phyloP scores from a whole-genome alignment of 2,329 filamentous ascomycete species.

The Hypoxylon sp. region DNA sequence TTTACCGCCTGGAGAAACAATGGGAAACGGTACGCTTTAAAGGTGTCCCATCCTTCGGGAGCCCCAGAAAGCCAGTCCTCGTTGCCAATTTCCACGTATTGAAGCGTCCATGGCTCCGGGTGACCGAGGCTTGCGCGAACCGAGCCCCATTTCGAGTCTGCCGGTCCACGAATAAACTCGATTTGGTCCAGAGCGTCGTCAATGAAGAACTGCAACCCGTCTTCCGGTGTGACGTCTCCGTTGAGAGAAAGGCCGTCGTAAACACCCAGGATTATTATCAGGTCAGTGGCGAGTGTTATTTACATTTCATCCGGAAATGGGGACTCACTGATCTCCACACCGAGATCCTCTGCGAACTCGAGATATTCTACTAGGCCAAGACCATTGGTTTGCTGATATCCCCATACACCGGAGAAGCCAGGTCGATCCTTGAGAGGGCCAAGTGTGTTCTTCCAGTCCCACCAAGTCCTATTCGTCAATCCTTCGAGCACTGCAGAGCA shows the following conservation, averaged over 20 bases:
- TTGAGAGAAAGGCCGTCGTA: constrained; percentile 66
- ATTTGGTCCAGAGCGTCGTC: constrained; percentile 69
- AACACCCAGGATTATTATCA: constrained; percentile 59
- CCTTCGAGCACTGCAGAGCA: constrained; percentile 56
- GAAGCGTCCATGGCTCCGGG: constrained; percentile 66
- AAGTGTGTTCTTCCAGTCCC: constrained; percentile 63
- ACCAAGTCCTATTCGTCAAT: constrained; percentile 52
- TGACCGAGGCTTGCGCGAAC: constrained; percentile 67
- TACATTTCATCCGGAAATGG: background rate
- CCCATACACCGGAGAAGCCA: constrained; percentile 66
- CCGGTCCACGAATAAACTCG: constrained; percentile 67
- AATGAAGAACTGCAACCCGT: constrained; percentile 63
- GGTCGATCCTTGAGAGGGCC: constrained; percentile 63
- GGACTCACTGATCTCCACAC: constrained; percentile 58
- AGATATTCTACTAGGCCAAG: constrained; percentile 71
- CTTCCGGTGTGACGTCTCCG: constrained; percentile 59
- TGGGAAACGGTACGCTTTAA: constrained; percentile 64
- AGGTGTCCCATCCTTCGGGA: constrained; percentile 56
- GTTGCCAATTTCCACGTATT: constrained; percentile 73
- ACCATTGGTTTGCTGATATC: constrained; percentile 68
- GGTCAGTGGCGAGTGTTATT: constrained; percentile 7
- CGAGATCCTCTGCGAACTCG: constrained; percentile 67
- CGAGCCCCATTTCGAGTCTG: constrained; percentile 63
- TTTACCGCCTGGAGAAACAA: constrained; percentile 68
- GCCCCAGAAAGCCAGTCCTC: constrained; percentile 69